Evolutionary conservation across 176 grass and related monocot species (phyloP).

Genomic region (Phyllostachys edulis): DNA sequence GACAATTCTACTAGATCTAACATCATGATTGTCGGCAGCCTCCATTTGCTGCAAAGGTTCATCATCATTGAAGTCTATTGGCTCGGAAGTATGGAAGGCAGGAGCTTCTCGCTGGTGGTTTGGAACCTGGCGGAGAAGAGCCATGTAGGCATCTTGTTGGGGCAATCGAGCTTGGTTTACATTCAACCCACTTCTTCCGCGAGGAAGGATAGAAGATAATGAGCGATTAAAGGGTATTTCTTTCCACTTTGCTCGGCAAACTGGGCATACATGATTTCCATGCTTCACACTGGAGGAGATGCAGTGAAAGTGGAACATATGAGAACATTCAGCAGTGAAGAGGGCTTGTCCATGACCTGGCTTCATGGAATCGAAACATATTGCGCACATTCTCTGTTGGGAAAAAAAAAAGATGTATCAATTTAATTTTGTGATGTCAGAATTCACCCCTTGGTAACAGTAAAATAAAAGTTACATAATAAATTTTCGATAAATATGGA

Average conservation of each 20-base stretch:
- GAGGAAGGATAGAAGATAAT: constrained; percentile 48
- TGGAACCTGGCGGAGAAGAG: constrained; percentile 46
- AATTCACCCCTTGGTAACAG: not conserved
- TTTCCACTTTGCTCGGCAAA: constrained; percentile 95
- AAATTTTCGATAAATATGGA: not conserved
- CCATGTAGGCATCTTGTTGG: constrained; percentile 56
- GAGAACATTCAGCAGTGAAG: constrained; percentile 97
- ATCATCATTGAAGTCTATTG: constrained; percentile 74
- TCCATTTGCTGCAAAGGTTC: constrained; percentile 65
- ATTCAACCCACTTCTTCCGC: constrained; percentile 51
- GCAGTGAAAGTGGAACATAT: constrained; percentile 97
- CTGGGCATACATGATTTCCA: constrained; percentile 84
- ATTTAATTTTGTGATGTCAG: not conserved
- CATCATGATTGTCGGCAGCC: constrained; percentile 30
- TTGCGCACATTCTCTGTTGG: constrained; percentile 73
- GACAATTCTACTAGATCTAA: constrained; percentile 50
- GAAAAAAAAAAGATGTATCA: constrained; percentile 22
- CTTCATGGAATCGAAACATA: constrained; percentile 94
- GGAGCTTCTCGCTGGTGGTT: constrained; percentile 43
- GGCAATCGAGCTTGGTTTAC: constrained; percentile 43
- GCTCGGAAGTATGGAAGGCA: constrained; percentile 44
- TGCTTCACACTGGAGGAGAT: constrained; percentile 90
- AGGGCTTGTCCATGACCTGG: constrained; percentile 81
- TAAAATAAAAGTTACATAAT: not conserved
- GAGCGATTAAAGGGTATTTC: constrained; percentile 68